Evolutionary conservation across 805 yeast species (phyloP), one percentile per base, ranked within the genome.

Genomic region (Cyberlindnera euphorbiiphila): DNA sequence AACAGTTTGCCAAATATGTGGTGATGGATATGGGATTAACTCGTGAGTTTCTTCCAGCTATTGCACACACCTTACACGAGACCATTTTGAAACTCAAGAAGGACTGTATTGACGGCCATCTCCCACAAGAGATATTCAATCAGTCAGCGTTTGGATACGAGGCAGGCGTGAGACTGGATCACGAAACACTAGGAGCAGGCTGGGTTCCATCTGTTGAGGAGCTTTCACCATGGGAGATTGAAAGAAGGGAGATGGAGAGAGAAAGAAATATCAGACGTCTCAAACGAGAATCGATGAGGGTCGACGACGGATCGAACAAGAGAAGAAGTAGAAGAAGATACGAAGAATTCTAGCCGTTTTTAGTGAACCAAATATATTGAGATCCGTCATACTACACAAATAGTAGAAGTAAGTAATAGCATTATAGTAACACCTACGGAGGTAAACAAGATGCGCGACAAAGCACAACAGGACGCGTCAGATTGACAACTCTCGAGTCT

Each of bases 181-280:
- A 76, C 21, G 93, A 83, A 54, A 78, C 77, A 34, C 71, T 85
- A 18, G 95, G 95, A 22, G 84, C 79, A 25, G 69, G 65, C 11
- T 93, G 96, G 94, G 80, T 81, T 37, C 98, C 98, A 19, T 72
- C 78, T 29, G 82, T 91, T 6, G 98, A 91, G 60, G 76, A 78
- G 11, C 70, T 93, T 42, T 79, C 93, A 2, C 89, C 85, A 37
- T 87, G 89, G 76, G 98, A 93, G 61, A 86, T 93, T 40, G 97
- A 91, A 57, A 82, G 83, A 63, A 74, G 98, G 49, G 98, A 93
- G 58, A 87, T 88, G 50, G 98, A 93, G 62, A 79, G 94, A 54
- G 96, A 89, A 51, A 74, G 98, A 60, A 88, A 85, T 57, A 71
- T 87, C 44, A 76, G 98, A 61, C 78, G 98, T 56, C 70, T 89